These are phyloP conservation scores for Pythium chondricola DNA, from an alignment of 352 stramenopile species.

Conservation along the genomic window DNA sequence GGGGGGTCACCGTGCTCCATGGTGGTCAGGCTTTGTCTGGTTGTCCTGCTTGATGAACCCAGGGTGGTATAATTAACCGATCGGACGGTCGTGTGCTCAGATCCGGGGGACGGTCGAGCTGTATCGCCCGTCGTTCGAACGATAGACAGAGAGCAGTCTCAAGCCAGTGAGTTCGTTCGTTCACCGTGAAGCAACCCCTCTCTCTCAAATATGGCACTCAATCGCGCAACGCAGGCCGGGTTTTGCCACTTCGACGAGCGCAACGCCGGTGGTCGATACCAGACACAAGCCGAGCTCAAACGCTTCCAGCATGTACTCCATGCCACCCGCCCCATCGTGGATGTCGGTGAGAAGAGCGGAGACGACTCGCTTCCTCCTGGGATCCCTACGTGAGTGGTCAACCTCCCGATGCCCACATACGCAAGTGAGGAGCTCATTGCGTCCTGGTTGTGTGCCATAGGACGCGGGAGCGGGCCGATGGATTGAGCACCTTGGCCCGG, in stretches of 20 bases:
- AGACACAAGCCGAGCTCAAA: conserved; percentile 69
- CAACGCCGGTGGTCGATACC: conserved; percentile 62
- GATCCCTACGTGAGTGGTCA: conserved; percentile 35
- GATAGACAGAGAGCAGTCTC: too few species aligned
- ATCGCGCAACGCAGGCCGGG: conserved; percentile 50
- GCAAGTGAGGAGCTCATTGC: background rate
- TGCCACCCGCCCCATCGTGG: conserved; percentile 37
- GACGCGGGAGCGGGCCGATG: conserved; percentile 43
- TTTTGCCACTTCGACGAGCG: conserved; percentile 78
- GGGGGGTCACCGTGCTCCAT: background rate
- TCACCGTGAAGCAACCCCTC: too few species aligned
- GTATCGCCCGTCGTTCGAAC: too few species aligned
- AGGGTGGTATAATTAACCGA: too few species aligned
- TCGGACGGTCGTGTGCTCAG: too few species aligned
- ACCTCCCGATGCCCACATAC: background rate
- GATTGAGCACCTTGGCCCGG: conserved; percentile 45
- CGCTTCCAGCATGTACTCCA: conserved; percentile 70
- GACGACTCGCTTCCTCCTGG: conserved; percentile 25
- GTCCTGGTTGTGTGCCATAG: conserved; percentile 8
- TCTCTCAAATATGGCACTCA: conserved; percentile 33
- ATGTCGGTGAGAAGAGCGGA: conserved; percentile 51
- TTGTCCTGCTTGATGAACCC: too few species aligned
- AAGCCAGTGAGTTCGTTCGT: too few species aligned
- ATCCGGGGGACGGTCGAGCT: too few species aligned
- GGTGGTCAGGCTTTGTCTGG: background rate